These are phyloP conservation scores for Acorus calamus DNA, from an alignment of 106 monocot genomes.

Conservation along the genomic window DNA sequence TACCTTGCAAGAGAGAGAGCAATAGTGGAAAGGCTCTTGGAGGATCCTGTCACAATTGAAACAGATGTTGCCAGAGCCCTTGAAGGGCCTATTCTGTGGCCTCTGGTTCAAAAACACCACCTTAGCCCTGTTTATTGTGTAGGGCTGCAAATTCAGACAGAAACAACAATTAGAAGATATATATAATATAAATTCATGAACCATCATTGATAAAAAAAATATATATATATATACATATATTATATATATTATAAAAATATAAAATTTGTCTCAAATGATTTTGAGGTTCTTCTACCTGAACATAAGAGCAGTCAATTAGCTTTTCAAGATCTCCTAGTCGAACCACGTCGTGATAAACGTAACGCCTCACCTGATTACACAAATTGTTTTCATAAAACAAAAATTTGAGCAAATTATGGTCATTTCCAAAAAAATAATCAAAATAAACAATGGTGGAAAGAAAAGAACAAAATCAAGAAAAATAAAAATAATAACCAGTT, in stretches of 20 bases:
- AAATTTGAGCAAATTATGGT: no score
- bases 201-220: background rate
- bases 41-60: conserved; percentile 81
- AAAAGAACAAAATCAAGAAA: no score
- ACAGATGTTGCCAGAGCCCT: conserved; percentile 80
- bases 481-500: background rate
- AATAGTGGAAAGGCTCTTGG: conserved; percentile 85
- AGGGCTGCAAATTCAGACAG: conserved; percentile 29
- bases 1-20: conserved; percentile 92
- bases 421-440: no score
- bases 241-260: no score
- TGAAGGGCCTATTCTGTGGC: conserved; percentile 85
- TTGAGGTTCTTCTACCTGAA: conserved; percentile 42
- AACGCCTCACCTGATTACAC: conserved; percentile 49
- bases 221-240: background rate
- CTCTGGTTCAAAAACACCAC: conserved; percentile 85
- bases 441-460: no score
- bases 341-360: conserved; percentile 87
- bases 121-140: conserved; percentile 92
- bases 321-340: conserved; percentile 81
- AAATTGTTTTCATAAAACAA: no score
- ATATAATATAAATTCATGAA: background rate
- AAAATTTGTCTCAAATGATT: background rate
- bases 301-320: conserved; percentile 82
- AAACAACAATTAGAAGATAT: no score